Base-by-base conservation (phyloP, 768 basidiomycete genomes). In the Chalciporus pseudorubinellus region DNA sequence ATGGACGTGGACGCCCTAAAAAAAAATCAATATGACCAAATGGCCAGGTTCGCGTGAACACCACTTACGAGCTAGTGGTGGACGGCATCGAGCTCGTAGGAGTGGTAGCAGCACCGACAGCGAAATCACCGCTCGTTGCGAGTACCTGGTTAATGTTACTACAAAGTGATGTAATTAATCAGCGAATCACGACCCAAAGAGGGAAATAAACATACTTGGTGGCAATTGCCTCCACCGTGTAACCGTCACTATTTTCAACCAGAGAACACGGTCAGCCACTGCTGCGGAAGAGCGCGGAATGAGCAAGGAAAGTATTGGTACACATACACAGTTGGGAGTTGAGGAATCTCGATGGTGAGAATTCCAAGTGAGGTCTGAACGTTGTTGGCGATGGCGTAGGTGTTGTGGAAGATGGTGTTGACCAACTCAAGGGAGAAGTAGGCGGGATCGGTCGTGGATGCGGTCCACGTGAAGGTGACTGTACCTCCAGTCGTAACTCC, bases 321-420 rank as follows among this genome's bases (percentile, higher is more conserved):
- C 1, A 48, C 61, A 31, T 57, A 85, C 85, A 68, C 70, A 10
- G 49, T 53, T 9, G 77, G 77, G 22, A 86, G 73, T 18, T 70
- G 44, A 16, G 82, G 82, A 4, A 86, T 52, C 0, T 45, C 34
- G n/a, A 86, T 13, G 1, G 70, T 72, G 3, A 78, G 1, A 1
- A 57, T 33, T 0, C 71, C 70, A 5, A 46, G 12, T 2, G 68
- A 36, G 1, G 79, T 71, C 19, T 70, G 50, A 2, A 87, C 70
- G 52, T 79, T 81, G 73, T 77, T 83, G 12, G 74, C 77, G 48
- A 87, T 73, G 41, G 78, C 83, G 43, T 75, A 79, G 0, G 72
- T 48, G 49, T 80, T 67, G 69, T 84, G 71, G 76, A 86, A 87
- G 1, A 24, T 20, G 0, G 58, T 16, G 66, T 84, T 82, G 43